Evolutionary conservation across 148 eudicot genomes (phyloP).

Genomic region (Rhododendron molle): DNA sequence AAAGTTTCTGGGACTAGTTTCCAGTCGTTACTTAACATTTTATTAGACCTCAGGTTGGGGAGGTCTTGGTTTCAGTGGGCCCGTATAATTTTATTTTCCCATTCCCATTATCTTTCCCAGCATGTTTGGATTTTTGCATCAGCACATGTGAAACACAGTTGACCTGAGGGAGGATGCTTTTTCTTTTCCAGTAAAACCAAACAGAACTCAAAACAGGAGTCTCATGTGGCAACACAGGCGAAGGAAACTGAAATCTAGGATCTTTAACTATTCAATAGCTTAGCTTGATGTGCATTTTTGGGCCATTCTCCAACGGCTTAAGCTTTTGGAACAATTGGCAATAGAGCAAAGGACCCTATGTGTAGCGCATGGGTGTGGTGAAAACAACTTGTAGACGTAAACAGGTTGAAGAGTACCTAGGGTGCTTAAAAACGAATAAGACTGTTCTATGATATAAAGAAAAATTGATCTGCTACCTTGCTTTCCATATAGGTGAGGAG

Average conservation of each 20-base stretch:
- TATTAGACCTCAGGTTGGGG: background rate
- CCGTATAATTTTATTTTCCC: background rate
- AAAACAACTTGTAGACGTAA: background rate
- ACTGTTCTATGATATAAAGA: background rate
- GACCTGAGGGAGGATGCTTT: background rate
- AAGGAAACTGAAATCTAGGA: background rate
- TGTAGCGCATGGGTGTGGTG: background rate
- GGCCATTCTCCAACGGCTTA: background rate
- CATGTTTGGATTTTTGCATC: background rate
- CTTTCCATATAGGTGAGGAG: constrained; percentile 55
- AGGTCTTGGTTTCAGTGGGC: background rate
- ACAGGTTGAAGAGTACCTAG: background rate
- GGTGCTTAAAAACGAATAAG: background rate
- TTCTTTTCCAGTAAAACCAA: background rate
- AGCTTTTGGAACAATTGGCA: background rate
- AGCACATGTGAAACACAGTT: background rate
- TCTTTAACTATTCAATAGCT: background rate
- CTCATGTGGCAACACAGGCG: background rate
- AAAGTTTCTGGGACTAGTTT: background rate
- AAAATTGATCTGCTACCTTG: constrained; percentile 44
- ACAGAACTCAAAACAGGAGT: background rate
- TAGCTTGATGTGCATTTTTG: background rate
- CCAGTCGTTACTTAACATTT: background rate
- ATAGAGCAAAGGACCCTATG: background rate
- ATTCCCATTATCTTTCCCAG: background rate